Percentiles rank a stretch among this genome's conserved stretches.
Evolutionary conservation across 768 basidiomycete species (phyloP).

Genomic region (Psilocybe tampanensis): DNA sequence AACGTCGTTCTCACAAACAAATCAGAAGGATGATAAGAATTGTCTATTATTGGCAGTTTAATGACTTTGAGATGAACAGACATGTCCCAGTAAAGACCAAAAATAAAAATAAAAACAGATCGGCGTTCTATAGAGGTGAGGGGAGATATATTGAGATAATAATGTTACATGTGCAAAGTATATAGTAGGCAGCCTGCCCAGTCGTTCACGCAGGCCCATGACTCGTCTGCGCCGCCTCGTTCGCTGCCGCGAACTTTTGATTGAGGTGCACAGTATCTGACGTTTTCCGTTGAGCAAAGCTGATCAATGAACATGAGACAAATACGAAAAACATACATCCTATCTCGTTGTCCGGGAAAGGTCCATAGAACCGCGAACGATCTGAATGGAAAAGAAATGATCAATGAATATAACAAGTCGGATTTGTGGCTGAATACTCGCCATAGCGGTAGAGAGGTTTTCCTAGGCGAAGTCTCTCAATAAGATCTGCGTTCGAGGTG

Average conservation of each 20-base stretch:
- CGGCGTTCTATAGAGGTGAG: too few species aligned
- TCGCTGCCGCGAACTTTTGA: constrained; percentile 8
- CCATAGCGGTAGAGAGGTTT: constrained; percentile 14
- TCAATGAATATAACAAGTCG: too few species aligned
- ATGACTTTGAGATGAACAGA: too few species aligned
- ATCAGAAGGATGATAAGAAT: too few species aligned
- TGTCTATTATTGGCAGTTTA: too few species aligned
- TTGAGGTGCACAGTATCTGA: constrained; percentile 11
- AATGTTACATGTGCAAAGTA: background rate
- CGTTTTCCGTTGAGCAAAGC: background rate
- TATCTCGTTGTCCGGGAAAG: constrained; percentile 18
- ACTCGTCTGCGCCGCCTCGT: constrained; percentile 19
- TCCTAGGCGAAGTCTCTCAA: constrained; percentile 10
- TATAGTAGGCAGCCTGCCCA: too few species aligned
- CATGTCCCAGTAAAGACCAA: too few species aligned
- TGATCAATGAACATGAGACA: background rate
- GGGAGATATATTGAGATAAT: background rate
- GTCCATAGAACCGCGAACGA: constrained; percentile 19
- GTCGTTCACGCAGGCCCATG: constrained; percentile 7
- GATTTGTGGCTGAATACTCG: background rate
- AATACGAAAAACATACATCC: constrained; percentile 13
- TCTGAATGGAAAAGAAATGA: constrained; percentile 1
- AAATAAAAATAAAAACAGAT: too few species aligned
- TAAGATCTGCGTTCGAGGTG: constrained; percentile 15
- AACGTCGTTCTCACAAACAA: too few species aligned